phyloP scores from a whole-genome alignment of 306 rosid species.

The Biancaea sappan region DNA sequence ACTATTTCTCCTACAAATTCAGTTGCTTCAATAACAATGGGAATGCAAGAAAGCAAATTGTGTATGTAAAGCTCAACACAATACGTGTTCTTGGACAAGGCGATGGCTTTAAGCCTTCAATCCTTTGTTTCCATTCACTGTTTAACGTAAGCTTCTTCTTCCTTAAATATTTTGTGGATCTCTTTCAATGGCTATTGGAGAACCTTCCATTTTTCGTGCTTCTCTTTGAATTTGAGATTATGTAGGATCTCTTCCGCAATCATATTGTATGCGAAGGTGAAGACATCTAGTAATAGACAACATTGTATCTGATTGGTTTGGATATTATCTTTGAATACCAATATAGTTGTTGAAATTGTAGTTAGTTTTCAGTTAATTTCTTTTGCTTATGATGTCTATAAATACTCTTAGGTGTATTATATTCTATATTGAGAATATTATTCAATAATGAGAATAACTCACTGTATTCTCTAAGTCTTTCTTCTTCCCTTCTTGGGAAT shows the following conservation, averaged over 20 bases:
- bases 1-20: too few relatives aligned
- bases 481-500: too few relatives aligned
- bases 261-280: conserved; percentile 58
- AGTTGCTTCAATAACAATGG: conserved; percentile 75
- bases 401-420: too few relatives aligned
- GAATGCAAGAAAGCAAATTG: conserved; percentile 62
- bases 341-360: too few relatives aligned
- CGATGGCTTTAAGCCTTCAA: conserved; percentile 76
- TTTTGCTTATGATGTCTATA: too few relatives aligned
- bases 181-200: conserved; percentile 92
- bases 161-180: conserved; percentile 62
- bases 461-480: too few relatives aligned
- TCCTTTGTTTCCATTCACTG: conserved; percentile 70
- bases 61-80: conserved; percentile 73
- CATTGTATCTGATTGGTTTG: conserved; percentile 75
- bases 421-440: too few relatives aligned
- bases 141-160: conserved; percentile 68
- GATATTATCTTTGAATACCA: too few relatives aligned
- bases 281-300: conserved; percentile 53
- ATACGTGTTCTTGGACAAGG: conserved; percentile 57
- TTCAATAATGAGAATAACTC: too few relatives aligned
- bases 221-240: conserved; percentile 83
- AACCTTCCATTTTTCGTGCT: conserved; percentile 55
- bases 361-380: too few relatives aligned
- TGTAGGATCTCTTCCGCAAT: conserved; percentile 79